Evolutionary conservation across 176 grass and related monocot genomes (phyloP), one percentile per base, ranked within the genome.

Genomic region (Alopecurus myosuroides): DNA sequence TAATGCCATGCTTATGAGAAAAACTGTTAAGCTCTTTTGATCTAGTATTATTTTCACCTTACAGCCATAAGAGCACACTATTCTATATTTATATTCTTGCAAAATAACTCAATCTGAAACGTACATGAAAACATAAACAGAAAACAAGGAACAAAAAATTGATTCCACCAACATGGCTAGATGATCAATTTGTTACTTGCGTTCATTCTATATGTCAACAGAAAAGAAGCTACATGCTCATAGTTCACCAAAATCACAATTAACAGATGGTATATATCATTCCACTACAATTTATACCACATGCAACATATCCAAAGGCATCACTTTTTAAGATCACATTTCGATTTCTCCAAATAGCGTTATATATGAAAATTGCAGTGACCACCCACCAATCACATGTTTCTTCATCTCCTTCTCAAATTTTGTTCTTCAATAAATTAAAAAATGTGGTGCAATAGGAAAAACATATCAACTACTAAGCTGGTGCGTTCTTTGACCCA

Each of bases 161-260:
- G 22, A 82, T 35, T 69, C 18, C 1, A 45, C 6, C 4, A 75
- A 81, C 9, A 63, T 25, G 67, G 7, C 25, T 29, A 73, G n/a
- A 79, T 18, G 28, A 63, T 72, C 20, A 15, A 65, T 39, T 75
- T 44, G 3, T 30, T 42, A 70, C 76, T 20, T 58, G 6, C 31
- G 33, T 64, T 42, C 7, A 55, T 40, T 51, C 26, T 39, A 68
- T 30, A 44, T 69, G 18, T 35, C 48, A 81, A 9, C 13, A 68
- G 14, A 87, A 13, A 68, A 46, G 31, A 88, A 48, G 61, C 48
- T 49, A 18, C 1, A 26, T 68, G 12, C 22, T 42, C 18, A 36
- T 20, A 75, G 26, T 22, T 72, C 53, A 82, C 15, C 46, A 81
- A 23, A n/a, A 85, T 36, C 46, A 68, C 42, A 85, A 65, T 58